A percentile compares a stretch with the other conserved stretches of the same genome.
These are phyloP conservation scores for Uronychia binucleata DNA, from an alignment of 73 alveolate species.

Conservation along the genomic window DNA sequence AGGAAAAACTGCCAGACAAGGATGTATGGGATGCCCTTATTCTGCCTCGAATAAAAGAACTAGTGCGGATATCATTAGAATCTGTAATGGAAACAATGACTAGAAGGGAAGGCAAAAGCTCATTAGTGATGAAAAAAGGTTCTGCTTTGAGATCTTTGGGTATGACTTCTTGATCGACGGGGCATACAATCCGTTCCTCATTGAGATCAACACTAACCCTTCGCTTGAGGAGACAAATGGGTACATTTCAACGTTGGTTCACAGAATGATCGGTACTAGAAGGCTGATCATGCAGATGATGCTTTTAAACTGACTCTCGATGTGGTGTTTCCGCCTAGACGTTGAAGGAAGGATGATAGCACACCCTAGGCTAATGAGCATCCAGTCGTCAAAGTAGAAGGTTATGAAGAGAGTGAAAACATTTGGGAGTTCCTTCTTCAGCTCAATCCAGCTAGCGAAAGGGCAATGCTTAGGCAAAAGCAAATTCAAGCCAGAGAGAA, in stretches of 20 bases:
- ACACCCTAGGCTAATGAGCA: no score
- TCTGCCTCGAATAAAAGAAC: not conserved
- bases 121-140: slow-evolving; percentile 42
- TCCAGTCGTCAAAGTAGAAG: not conserved
- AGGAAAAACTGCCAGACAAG: not conserved
- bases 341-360: slow-evolving; percentile 1
- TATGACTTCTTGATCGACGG: slow-evolving; percentile 64
- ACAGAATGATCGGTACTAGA: not conserved
- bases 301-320: slow-evolving; percentile 60
- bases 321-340: slow-evolving; percentile 17
- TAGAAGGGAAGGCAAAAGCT: no score
- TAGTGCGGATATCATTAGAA: not conserved
- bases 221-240: slow-evolving; percentile 49
- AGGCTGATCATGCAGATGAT: slow-evolving; percentile 23
- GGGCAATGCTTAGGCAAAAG: not conserved
- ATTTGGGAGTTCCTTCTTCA: not conserved
- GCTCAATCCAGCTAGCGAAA: not conserved
- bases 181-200: slow-evolving; percentile 56
- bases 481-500: not conserved
- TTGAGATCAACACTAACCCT: slow-evolving; percentile 65
- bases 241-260: not conserved
- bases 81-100: not conserved
- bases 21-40: not conserved
- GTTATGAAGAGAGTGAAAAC: not conserved
- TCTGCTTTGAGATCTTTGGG: slow-evolving; percentile 65